A percentile compares a stretch with the other conserved stretches of the same genome.
These are phyloP conservation scores for Cryphonectria japonica DNA, from an alignment of 2,329 filamentous ascomycete species.

Conservation along the genomic window DNA sequence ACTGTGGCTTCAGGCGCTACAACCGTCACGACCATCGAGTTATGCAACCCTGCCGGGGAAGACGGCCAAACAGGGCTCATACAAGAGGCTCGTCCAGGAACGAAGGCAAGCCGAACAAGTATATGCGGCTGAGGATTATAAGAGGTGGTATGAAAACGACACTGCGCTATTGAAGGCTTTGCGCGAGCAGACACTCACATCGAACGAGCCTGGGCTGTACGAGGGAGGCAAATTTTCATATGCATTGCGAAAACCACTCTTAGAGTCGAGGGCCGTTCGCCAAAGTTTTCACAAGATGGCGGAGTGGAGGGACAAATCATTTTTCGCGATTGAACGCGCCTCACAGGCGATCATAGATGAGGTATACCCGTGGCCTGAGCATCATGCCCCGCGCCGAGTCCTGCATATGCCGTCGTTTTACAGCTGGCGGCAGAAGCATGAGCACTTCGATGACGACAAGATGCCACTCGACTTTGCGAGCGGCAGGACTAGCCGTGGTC, in stretches of 20 bases:
- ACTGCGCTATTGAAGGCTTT: conserved; percentile 5
- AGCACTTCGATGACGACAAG: neutral
- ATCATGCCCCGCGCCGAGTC: conserved; percentile 9
- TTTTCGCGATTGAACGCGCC: neutral
- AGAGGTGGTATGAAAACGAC: conserved; percentile 23
- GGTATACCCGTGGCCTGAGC: conserved; percentile 19
- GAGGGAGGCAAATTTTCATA: conserved; percentile 19
- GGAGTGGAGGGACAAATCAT: neutral
- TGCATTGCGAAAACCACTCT: conserved; percentile 3
- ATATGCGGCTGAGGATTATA: neutral
- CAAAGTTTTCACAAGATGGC: neutral
- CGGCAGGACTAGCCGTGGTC: conserved; percentile 14
- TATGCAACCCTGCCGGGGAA: conserved; percentile 20
- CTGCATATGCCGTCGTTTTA: conserved; percentile 11
- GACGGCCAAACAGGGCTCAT: neutral
- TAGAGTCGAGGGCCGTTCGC: neutral
- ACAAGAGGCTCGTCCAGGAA: conserved; percentile 5
- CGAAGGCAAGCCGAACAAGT: neutral
- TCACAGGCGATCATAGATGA: neutral
- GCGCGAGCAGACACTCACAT: neutral
- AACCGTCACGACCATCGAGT: conserved; percentile 3
- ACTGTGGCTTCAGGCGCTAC: conserved; percentile 30
- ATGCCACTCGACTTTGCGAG: conserved; percentile 19
- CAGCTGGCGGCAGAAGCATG: conserved; percentile 4
- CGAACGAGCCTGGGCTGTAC: neutral